Conservation (phyloP, 2,329 filamentous ascomycete species). For the Pyricularia grisea region DNA sequence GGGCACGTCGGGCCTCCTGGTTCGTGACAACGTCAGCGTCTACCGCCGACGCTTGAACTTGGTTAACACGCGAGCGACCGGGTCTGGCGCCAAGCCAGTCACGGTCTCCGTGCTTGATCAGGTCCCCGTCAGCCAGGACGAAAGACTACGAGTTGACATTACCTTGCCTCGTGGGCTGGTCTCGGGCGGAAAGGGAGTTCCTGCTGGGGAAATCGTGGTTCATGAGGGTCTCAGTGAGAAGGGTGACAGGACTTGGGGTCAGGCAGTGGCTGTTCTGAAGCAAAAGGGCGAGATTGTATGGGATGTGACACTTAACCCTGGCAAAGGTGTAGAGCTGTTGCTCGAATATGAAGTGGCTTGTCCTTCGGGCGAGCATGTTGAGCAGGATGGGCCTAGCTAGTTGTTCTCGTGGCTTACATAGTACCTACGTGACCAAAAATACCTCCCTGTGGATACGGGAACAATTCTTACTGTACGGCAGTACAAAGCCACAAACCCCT, state of each 20-base stretch:
- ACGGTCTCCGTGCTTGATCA: conserved; percentile 48
- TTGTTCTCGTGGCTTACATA: no score
- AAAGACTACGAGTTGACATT: conserved; percentile 42
- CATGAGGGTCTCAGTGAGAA: conserved; percentile 7
- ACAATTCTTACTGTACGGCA: no score
- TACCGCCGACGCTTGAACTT: conserved; percentile 40
- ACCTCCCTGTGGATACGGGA: no score
- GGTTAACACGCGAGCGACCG: conserved; percentile 35
- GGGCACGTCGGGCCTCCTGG: conserved; percentile 40
- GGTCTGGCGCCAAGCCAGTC: conserved; percentile 25
- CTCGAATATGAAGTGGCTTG: conserved; percentile 53
- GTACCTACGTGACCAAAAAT: no score
- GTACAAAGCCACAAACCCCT: no score
- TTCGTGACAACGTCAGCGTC: conserved; percentile 39
- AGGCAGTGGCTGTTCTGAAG: conserved; percentile 40
- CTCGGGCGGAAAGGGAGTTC: conserved; percentile 25
- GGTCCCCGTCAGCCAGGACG: conserved; percentile 52
- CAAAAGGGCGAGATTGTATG: conserved; percentile 50
- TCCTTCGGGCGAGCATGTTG: conserved; percentile 35
- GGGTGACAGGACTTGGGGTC: conserved; percentile 39
- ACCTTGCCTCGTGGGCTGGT: conserved; percentile 36
- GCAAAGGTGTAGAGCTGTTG: conserved; percentile 44
- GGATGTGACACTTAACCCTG: conserved; percentile 48
- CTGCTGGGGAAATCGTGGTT: conserved; percentile 18
- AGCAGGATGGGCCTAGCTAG: background rate